A percentile compares a stretch with the other conserved stretches of the same genome.
Evolutionary conservation across 768 basidiomycete species (phyloP).

Genomic region (Clathrus columnatus): DNA sequence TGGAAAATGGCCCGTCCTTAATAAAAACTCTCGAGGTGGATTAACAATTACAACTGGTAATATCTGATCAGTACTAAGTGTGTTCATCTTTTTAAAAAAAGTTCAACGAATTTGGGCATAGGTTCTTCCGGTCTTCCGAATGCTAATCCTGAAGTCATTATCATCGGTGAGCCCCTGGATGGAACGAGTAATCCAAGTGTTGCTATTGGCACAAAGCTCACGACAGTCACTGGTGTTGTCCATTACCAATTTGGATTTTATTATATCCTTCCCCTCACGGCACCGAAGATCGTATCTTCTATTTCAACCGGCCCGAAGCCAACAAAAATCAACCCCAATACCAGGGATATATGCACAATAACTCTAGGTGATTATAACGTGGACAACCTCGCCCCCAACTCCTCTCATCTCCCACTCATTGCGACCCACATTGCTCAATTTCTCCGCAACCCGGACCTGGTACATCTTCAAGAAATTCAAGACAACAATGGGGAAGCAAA

Average conservation of each 20-base stretch:
- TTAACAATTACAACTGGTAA: conserved; percentile 41
- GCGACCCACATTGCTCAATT: conserved; percentile 43
- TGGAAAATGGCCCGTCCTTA: conserved; percentile 47
- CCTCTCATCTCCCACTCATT: conserved; percentile 35
- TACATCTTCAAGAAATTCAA: conserved; percentile 60
- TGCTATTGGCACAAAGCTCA: conserved; percentile 36
- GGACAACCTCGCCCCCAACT: conserved; percentile 46
- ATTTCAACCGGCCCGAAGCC: conserved; percentile 25
- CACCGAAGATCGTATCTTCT: conserved; percentile 36
- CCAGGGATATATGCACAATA: conserved; percentile 31
- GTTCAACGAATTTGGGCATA: conserved; percentile 16
- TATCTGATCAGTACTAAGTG: conserved; percentile 4
- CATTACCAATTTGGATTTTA: conserved; percentile 49
- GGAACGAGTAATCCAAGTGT: conserved; percentile 40
- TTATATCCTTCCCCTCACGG: conserved; percentile 49
- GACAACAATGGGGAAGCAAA: conserved; percentile 45
- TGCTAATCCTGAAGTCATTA: conserved; percentile 47
- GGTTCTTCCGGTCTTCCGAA: conserved; percentile 44
- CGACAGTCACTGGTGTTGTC: conserved; percentile 48
- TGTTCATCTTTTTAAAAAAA: neutral
- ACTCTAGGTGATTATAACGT: conserved; percentile 60
- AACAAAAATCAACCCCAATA: conserved; percentile 32
- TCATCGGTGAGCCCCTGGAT: conserved; percentile 48
- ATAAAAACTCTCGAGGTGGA: conserved; percentile 48
- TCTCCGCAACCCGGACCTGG: conserved; percentile 45